These are phyloP conservation scores for Phytophthora litchii DNA, from an alignment of 352 stramenopile genomes.

Conservation along the genomic window DNA sequence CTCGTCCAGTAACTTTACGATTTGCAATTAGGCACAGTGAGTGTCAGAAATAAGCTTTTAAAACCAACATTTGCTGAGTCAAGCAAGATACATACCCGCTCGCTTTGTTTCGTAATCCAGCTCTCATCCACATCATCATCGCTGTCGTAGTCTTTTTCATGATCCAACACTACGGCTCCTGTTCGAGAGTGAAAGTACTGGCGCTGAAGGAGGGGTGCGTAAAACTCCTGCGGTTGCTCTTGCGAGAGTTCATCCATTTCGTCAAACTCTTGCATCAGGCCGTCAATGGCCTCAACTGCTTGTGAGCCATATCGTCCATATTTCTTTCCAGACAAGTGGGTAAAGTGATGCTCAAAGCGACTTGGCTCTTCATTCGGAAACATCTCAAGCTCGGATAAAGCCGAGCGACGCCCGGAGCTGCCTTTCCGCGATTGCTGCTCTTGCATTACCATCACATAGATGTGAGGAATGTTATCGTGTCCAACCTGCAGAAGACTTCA, in stretches of 20 bases:
- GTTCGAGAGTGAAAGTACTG: slow-evolving; percentile 91
- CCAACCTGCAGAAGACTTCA: slow-evolving; percentile 45
- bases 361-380: slow-evolving; percentile 52
- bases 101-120: slow-evolving; percentile 90
- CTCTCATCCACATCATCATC: slow-evolving; percentile 89
- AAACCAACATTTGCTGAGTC: neutral
- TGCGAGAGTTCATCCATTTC: slow-evolving; percentile 63
- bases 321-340: slow-evolving; percentile 63
- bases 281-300: slow-evolving; percentile 51
- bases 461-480: slow-evolving; percentile 82
- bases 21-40: slow-evolving; percentile 3
- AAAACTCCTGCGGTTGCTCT: slow-evolving; percentile 74
- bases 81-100: slow-evolving; percentile 48
- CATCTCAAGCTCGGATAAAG: slow-evolving; percentile 64
- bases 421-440: slow-evolving; percentile 29
- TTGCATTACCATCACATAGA: slow-evolving; percentile 76
- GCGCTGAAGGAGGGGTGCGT: slow-evolving; percentile 74
- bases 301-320: slow-evolving; percentile 33
- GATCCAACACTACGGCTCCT: slow-evolving; percentile 76
- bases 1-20: slow-evolving; percentile 75
- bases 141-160: slow-evolving; percentile 88
- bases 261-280: slow-evolving; percentile 76
- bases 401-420: slow-evolving; percentile 27
- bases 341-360: slow-evolving; percentile 73
- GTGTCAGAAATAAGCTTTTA: slow-evolving; percentile 5